phyloP scores from a whole-genome alignment of 805 yeast species.

The Saccharomycopsis selenospora region DNA sequence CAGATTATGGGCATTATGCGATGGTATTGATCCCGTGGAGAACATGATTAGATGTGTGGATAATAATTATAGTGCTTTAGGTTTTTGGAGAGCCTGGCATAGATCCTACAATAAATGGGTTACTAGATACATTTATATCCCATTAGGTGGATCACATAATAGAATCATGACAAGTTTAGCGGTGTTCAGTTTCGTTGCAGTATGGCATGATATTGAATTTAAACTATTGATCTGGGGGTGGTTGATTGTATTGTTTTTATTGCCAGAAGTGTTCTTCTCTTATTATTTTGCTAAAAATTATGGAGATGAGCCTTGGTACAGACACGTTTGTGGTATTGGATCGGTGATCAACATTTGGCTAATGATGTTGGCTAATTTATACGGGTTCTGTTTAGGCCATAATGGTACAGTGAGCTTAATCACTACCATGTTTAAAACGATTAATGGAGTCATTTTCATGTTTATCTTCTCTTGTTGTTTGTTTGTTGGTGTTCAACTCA shows the following conservation, averaged over 20 bases:
- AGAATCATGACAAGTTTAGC: slow-evolving; percentile 71
- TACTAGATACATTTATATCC: slow-evolving; percentile 79
- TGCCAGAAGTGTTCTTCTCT: slow-evolving; percentile 77
- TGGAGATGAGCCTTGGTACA: slow-evolving; percentile 54
- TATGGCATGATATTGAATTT: slow-evolving; percentile 97
- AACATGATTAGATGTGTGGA: slow-evolving; percentile 96
- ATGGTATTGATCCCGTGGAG: slow-evolving; percentile 93
- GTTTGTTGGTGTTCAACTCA: slow-evolving; percentile 81
- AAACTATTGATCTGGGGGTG: slow-evolving; percentile 91
- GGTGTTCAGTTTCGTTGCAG: slow-evolving; percentile 90
- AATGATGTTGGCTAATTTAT: slow-evolving; percentile 95
- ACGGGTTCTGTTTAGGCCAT: slow-evolving; percentile 88
- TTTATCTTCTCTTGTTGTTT: slow-evolving; percentile 54
- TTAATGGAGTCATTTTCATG: slow-evolving; percentile 58
- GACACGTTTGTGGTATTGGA: slow-evolving; percentile 79
- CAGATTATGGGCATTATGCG: slow-evolving; percentile 87
- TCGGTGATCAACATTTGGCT: slow-evolving; percentile 89
- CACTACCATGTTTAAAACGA: slow-evolving; percentile 63
- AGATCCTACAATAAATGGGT: slow-evolving; percentile 89
- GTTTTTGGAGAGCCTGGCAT: slow-evolving; percentile 99
- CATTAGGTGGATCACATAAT: slow-evolving; percentile 75
- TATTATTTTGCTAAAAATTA: slow-evolving; percentile 31
- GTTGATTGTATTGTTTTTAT: slow-evolving; percentile 75
- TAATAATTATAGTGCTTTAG: slow-evolving; percentile 84
- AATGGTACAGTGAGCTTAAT: slow-evolving; percentile 72